Evolutionary conservation across 2,329 filamentous ascomycete genomes (phyloP), one percentile per base, ranked within the genome.

Genomic region (Basipetospora sp.): DNA sequence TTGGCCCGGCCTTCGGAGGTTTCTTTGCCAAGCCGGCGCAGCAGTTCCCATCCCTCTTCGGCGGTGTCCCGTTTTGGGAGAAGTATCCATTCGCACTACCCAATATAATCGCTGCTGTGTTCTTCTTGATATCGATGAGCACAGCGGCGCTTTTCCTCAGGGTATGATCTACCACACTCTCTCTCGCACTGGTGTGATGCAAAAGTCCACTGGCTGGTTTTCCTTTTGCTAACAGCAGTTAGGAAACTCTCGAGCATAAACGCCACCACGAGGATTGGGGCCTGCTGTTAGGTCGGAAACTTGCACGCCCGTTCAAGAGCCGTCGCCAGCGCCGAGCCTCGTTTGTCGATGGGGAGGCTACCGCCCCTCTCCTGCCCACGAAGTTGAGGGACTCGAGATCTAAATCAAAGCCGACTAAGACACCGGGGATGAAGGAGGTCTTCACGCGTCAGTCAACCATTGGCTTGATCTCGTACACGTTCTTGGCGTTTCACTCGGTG

Each of bases 1-100:
- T 94, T 47, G 88, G 88, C 0, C 88, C 88, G 1, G 78, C 76
- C 4, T 80, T 96, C 50, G 88, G 88, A 19, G 88, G 88, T 4
- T 77, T 85, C 43, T 74, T 96, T 42, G 84, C 86, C 8, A 78
- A 84, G 41, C 88, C 88, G 0, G 75, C 78, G 1, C 68, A 78
- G 42, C 77, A 86, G 41, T 77, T 80, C 50, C 85, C 86, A 0
- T 57, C 58, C 3, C 41, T 85, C 3, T 92, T 92, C 49, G 77
- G 77, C 5, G 56, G 69, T 27, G 74, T 65, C 30, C 59, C 62
- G 39, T 77, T 92, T 43, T 71, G 94, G 41, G 75, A 76, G 46
- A 66, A 63, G 17, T 94, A 80, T 50, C 88, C 88, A 0, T 98
- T 90, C 53, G 68, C 74, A 3, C 61, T 94, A 34, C 90, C 88